A percentile compares a stretch with the other conserved stretches of the same genome.
Conservation (phyloP, 768 basidiomycete species). For the Phylloporus rhodoxanthus region DNA sequence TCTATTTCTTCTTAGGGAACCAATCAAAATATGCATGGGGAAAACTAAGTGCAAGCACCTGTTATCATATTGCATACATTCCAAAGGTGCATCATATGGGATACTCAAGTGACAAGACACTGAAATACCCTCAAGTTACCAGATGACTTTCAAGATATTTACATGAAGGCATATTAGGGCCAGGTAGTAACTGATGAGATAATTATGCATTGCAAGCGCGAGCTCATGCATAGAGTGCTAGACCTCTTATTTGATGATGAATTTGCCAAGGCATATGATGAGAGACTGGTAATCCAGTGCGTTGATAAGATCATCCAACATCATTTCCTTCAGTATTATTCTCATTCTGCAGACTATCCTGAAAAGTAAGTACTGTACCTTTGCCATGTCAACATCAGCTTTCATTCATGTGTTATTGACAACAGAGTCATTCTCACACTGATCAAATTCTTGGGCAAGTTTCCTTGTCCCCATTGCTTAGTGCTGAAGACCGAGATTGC, state of each 20-base stretch:
- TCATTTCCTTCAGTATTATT: neutral
- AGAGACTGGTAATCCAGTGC: neutral
- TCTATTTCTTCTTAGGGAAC: neutral
- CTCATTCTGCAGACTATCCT: neutral
- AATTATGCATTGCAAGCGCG: neutral
- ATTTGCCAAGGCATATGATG: neutral
- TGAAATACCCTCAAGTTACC: neutral
- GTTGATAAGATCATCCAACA: neutral
- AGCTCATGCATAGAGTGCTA: too few relatives aligned
- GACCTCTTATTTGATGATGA: too few relatives aligned
- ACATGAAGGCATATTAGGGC: neutral
- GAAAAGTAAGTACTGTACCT: neutral
- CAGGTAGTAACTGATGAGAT: neutral
- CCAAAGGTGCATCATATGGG: too few relatives aligned
- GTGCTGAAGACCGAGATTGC: neutral
- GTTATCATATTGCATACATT: neutral
- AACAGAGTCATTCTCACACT: neutral
- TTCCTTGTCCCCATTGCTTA: neutral
- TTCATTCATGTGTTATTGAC: neutral
- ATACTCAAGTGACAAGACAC: too few relatives aligned
- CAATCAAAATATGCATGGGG: neutral
- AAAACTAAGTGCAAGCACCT: neutral
- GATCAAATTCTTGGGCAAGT: neutral
- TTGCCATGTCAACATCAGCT: neutral
- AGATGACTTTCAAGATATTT: neutral